Evolutionary conservation across 2,329 filamentous ascomycete species (phyloP).

Genomic region (Aspergillus sp.): DNA sequence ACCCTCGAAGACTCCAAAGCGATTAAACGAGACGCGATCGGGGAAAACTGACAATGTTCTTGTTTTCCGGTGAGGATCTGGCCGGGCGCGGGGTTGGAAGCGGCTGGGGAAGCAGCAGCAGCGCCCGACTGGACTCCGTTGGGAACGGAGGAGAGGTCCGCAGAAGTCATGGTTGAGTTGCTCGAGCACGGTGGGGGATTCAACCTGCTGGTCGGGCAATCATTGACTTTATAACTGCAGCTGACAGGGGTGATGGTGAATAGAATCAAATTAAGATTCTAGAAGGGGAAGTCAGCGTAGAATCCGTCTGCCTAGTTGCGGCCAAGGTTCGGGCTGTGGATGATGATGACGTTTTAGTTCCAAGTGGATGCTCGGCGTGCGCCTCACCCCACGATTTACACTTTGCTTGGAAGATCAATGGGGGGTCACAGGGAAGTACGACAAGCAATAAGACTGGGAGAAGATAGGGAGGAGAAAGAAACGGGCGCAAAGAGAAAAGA

Average conservation of each 20-base stretch:
- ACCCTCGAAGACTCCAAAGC: not conserved
- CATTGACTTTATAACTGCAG: constrained; percentile 9
- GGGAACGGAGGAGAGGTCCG: not conserved
- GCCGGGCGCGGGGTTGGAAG: constrained; percentile 51
- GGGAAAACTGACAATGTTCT: constrained; percentile 76
- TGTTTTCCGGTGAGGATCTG: constrained; percentile 87
- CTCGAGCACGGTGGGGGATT: not conserved
- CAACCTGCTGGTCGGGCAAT: not conserved
- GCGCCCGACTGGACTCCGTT: constrained; percentile 14
- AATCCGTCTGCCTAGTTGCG: constrained; percentile 37
- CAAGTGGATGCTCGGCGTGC: constrained; percentile 11
- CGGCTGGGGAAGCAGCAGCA: constrained; percentile 14
- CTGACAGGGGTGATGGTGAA: not conserved
- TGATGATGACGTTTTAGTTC: constrained; percentile 25
- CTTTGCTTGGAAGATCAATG: not conserved
- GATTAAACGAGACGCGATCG: not conserved
- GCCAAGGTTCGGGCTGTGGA: constrained; percentile 9
- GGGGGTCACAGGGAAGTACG: not conserved
- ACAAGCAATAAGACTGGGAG: not conserved
- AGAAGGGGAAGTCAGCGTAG: constrained; percentile 2
- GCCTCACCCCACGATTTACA: not conserved
- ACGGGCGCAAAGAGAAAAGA: not conserved
- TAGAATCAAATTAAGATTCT: not conserved
- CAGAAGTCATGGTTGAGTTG: constrained; percentile 1
- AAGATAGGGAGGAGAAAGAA: not conserved